Evolutionary conservation across 1,284 basidiomycete genomes (phyloP).

Genomic region (Trichosporon ovoides): DNA sequence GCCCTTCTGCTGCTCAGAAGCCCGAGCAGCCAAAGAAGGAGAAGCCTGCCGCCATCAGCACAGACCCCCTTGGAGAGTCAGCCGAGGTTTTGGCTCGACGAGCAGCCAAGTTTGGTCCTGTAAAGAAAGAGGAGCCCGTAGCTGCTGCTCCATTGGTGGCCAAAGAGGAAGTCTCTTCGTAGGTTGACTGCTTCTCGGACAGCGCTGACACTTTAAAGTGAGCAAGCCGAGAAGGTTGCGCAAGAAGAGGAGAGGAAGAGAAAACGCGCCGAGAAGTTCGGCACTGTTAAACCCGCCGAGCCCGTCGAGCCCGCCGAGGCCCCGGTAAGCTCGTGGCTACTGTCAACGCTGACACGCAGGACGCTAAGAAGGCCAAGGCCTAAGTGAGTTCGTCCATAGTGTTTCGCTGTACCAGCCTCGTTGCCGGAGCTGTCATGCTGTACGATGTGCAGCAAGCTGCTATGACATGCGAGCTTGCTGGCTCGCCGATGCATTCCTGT

Average conservation of each 20-base stretch:
- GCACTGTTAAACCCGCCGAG: slow-evolving; percentile 18
- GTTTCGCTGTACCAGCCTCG: too few relatives aligned
- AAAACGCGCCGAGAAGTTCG: slow-evolving; percentile 50
- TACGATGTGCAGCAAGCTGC: too few relatives aligned
- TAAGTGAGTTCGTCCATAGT: slow-evolving; percentile 33
- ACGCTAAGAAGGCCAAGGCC: slow-evolving; percentile 43
- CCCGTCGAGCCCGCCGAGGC: slow-evolving; percentile 11
- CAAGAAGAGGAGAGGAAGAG: slow-evolving; percentile 51
- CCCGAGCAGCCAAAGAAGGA: slow-evolving; percentile 13
- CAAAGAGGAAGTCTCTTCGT: slow-evolving; percentile 36
- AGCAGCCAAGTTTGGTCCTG: slow-evolving; percentile 44
- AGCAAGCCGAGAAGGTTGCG: slow-evolving; percentile 31
- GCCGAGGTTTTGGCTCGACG: slow-evolving; percentile 41
- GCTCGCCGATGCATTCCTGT: too few relatives aligned
- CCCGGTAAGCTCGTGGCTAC: slow-evolving; percentile 26
- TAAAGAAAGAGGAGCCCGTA: slow-evolving; percentile 30
- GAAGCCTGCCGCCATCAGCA: slow-evolving; percentile 34
- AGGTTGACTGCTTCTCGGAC: slow-evolving; percentile 12
- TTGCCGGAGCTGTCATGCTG: too few relatives aligned
- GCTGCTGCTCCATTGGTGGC: slow-evolving; percentile 18
- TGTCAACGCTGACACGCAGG: slow-evolving; percentile 22
- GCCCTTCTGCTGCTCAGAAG: slow-evolving; percentile 12
- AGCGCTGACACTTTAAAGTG: slow-evolving; percentile 24
- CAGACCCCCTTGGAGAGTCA: slow-evolving; percentile 30
- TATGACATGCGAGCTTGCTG: too few relatives aligned